Conservation (phyloP, 352 stramenopile species). For the Globisporangium paddicum region DNA sequence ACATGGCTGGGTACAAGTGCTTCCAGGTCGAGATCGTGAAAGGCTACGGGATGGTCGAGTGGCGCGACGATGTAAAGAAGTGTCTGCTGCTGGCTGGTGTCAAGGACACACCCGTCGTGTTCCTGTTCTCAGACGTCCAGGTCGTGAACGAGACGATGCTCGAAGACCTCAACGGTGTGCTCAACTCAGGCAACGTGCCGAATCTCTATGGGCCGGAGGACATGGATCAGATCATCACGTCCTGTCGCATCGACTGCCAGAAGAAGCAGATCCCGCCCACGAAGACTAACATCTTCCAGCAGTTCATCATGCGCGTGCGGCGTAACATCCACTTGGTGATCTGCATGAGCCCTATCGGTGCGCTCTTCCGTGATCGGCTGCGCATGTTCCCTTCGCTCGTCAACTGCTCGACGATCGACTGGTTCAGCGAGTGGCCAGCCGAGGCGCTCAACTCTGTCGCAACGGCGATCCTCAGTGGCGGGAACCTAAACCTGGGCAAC, state of each 20-base stretch:
- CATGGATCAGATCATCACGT: constrained; percentile 88
- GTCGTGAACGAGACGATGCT: constrained; percentile 95
- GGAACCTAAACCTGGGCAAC: constrained; percentile 60
- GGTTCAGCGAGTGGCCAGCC: constrained; percentile 87
- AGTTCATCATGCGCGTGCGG: constrained; percentile 91
- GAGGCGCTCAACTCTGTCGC: constrained; percentile 82
- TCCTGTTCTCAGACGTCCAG: constrained; percentile 94
- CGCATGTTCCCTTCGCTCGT: constrained; percentile 88
- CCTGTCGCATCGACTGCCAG: constrained; percentile 89
- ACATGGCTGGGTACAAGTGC: constrained; percentile 91
- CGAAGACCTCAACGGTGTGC: constrained; percentile 93
- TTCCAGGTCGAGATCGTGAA: constrained; percentile 96
- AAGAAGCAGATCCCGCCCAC: constrained; percentile 89
- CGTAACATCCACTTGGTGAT: constrained; percentile 91
- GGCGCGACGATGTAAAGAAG: constrained; percentile 93
- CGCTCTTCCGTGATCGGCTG: constrained; percentile 72
- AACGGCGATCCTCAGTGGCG: constrained; percentile 80
- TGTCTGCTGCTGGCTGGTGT: constrained; percentile 87
- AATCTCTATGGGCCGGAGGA: constrained; percentile 93
- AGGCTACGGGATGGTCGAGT: constrained; percentile 90
- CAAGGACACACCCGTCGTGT: constrained; percentile 89
- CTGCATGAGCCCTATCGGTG: constrained; percentile 82
- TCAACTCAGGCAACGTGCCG: constrained; percentile 94
- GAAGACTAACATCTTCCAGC: constrained; percentile 93
- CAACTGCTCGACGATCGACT: constrained; percentile 87